These are phyloP conservation scores for Fragaria iinumae DNA, from an alignment of 306 rosid genomes.

Conservation along the genomic window DNA sequence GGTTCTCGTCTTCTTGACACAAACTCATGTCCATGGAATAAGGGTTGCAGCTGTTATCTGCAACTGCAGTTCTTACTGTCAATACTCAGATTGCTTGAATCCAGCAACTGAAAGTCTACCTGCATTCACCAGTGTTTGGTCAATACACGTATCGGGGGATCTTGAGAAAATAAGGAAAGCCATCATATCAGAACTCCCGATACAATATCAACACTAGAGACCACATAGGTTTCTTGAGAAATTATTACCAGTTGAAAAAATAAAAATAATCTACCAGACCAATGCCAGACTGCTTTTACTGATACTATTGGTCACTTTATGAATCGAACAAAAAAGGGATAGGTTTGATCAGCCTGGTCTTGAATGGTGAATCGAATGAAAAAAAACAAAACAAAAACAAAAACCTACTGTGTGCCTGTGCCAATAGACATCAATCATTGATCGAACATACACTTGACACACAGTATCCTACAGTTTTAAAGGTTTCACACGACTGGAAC, in stretches of 20 bases:
- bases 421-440: neutral
- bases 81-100: neutral
- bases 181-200: neutral
- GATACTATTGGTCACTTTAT: too few species aligned
- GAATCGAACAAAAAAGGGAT: too few species aligned
- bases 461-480: neutral
- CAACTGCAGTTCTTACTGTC: neutral
- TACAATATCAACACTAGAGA: neutral
- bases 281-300: neutral
- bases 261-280: neutral
- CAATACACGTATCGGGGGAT: neutral
- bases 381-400: too few species aligned
- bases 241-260: neutral
- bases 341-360: too few species aligned
- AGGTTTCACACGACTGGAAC: neutral
- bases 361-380: too few species aligned
- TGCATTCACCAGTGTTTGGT: neutral
- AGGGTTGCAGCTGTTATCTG: neutral
- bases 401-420: neutral
- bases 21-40: neutral
- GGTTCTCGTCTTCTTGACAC: neutral
- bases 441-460: neutral
- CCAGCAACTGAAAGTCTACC: neutral
- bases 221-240: neutral
- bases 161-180: neutral